A percentile compares a stretch with the other conserved stretches of the same genome.
Evolutionary conservation across 305 asterid species (phyloP).

Genomic region (Withania somnifera): DNA sequence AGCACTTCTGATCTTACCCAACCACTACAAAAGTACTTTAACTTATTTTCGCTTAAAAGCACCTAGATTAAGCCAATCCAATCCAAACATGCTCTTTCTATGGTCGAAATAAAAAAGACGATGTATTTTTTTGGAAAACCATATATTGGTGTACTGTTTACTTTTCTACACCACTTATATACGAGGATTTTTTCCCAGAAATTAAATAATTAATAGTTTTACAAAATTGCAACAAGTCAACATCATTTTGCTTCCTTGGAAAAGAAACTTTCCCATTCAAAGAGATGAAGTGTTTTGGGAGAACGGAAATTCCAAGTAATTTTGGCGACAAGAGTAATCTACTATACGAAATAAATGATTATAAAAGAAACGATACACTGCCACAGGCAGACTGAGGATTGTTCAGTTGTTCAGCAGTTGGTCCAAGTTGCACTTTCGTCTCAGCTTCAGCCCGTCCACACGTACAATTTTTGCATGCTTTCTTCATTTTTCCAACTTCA

Average conservation of each 20-base stretch:
- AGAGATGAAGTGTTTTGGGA: background rate
- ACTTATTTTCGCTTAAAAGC: too few relatives aligned
- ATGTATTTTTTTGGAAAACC: background rate
- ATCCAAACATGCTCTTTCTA: too few relatives aligned
- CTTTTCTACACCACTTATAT: background rate
- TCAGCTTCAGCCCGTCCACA: conserved; percentile 93
- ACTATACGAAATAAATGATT: background rate
- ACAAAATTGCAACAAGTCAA: background rate
- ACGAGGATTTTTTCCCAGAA: background rate
- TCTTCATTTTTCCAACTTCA: conserved; percentile 75
- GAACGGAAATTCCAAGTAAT: background rate
- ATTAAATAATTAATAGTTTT: background rate
- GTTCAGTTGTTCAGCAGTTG: conserved; percentile 53
- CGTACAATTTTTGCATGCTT: conserved; percentile 88
- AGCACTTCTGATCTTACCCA: too few relatives aligned
- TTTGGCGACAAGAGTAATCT: background rate
- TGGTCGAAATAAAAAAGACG: too few relatives aligned
- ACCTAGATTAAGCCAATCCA: too few relatives aligned
- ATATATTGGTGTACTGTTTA: background rate
- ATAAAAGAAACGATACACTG: conserved; percentile 35
- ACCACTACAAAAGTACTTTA: too few relatives aligned
- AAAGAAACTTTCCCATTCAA: background rate
- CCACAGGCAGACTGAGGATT: conserved; percentile 96
- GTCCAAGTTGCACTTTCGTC: conserved; percentile 71
- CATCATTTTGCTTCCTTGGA: background rate